A percentile compares a stretch with the other conserved stretches of the same genome.
phyloP scores from a whole-genome alignment of 768 basidiomycete genomes.

The Lactifluus subvellereus region DNA sequence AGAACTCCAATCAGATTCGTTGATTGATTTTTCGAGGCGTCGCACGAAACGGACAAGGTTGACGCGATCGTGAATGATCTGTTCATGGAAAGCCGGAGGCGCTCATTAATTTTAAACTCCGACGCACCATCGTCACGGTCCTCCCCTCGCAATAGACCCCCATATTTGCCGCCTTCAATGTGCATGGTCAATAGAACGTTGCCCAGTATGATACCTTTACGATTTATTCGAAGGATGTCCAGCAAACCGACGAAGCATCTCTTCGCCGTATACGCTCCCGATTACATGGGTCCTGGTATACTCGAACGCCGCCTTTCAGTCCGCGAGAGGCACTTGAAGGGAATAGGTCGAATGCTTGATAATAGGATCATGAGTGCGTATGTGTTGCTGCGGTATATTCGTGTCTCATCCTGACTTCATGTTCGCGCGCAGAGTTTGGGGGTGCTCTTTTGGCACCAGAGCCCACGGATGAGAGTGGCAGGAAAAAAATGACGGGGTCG shows the following conservation, averaged over 20 bases:
- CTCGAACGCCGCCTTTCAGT: constrained; percentile 27
- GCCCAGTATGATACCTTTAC: background rate
- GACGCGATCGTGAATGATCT: too few relatives aligned
- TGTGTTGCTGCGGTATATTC: background rate
- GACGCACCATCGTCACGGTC: too few relatives aligned
- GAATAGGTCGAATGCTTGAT: constrained; percentile 6
- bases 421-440: constrained; percentile 8
- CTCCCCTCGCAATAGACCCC: too few relatives aligned
- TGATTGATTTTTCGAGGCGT: too few relatives aligned
- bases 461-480: constrained; percentile 6
- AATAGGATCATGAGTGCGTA: constrained; percentile 23
- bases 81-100: too few relatives aligned
- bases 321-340: constrained; percentile 28
- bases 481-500: constrained; percentile 28
- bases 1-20: too few relatives aligned
- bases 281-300: constrained; percentile 28
- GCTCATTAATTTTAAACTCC: too few relatives aligned
- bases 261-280: constrained; percentile 33
- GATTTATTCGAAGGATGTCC: constrained; percentile 4
- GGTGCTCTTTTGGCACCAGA: constrained; percentile 21
- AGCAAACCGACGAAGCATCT: constrained; percentile 10
- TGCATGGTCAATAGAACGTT: background rate
- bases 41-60: too few relatives aligned
- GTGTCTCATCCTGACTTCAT: background rate
- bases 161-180: too few relatives aligned